These are phyloP conservation scores for Globisporangium abappressorium DNA, from an alignment of 352 stramenopile species.

Conservation along the genomic window DNA sequence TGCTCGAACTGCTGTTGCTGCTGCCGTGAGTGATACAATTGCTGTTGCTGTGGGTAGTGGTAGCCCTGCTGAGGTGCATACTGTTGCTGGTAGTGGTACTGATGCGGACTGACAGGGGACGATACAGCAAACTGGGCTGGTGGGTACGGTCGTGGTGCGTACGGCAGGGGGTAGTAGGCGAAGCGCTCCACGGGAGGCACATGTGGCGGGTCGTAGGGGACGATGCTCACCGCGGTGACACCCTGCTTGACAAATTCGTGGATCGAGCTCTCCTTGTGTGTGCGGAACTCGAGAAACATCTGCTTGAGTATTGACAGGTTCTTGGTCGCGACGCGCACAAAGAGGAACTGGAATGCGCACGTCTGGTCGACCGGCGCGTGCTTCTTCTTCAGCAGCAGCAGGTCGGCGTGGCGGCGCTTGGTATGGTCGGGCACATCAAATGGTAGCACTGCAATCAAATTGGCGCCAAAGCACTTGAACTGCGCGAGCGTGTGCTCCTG, in stretches of 20 bases:
- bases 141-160: background rate
- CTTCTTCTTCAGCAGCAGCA: constrained; percentile 36
- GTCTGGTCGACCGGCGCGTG: constrained; percentile 10
- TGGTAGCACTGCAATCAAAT: constrained; percentile 44
- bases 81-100: background rate
- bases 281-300: constrained; percentile 40
- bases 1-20: constrained; percentile 9
- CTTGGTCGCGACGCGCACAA: constrained; percentile 31
- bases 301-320: constrained; percentile 37
- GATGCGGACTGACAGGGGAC: background rate
- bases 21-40: constrained; percentile 8
- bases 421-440: constrained; percentile 16
- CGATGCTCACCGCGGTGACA: constrained; percentile 32
- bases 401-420: constrained; percentile 11
- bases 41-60: background rate
- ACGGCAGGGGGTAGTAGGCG: background rate
- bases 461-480: constrained; percentile 32
- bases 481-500: constrained; percentile 41
- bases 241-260: constrained; percentile 27
- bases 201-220: constrained; percentile 28
- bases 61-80: background rate
- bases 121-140: background rate
- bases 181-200: background rate
- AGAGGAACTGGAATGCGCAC: constrained; percentile 42
- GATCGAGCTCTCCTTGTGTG: constrained; percentile 22